Conservation (phyloP, 169 alveolate genomes). For the Cryptosporidium canis region DNA sequence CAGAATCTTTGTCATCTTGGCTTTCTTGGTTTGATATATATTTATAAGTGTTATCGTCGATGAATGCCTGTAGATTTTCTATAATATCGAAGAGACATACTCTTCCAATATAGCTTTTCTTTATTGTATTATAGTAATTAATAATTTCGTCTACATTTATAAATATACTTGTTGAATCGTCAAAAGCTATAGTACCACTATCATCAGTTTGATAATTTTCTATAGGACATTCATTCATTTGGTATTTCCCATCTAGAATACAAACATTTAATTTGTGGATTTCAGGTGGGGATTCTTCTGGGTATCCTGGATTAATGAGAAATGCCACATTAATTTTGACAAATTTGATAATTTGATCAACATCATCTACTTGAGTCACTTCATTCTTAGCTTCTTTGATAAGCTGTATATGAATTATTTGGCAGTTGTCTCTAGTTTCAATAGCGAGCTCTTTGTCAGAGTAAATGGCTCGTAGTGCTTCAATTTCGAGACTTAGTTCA, state of each 20-base stretch:
- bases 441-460: conserved; percentile 18
- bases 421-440: conserved; percentile 14
- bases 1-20: background rate
- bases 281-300: conserved; percentile 21
- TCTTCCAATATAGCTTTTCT: conserved; percentile 39
- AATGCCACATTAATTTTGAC: conserved; percentile 23
- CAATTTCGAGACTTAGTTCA: conserved; percentile 40
- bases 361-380: background rate
- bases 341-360: background rate
- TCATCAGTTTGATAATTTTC: background rate
- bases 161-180: conserved; percentile 10
- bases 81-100: conserved; percentile 57
- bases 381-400: conserved; percentile 12
- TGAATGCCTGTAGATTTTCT: conserved; percentile 17
- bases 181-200: background rate
- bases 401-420: conserved; percentile 6
- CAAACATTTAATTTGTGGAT: background rate
- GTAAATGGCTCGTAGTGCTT: conserved; percentile 58
- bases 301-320: conserved; percentile 18
- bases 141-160: conserved; percentile 10
- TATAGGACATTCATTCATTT: conserved; percentile 1
- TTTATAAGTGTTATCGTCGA: background rate
- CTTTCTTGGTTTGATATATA: background rate
- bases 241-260: conserved; percentile 28
- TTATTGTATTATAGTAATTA: conserved; percentile 20